Conservation (phyloP, 1,284 basidiomycete species). For the Papiliotrema nemorosa region DNA sequence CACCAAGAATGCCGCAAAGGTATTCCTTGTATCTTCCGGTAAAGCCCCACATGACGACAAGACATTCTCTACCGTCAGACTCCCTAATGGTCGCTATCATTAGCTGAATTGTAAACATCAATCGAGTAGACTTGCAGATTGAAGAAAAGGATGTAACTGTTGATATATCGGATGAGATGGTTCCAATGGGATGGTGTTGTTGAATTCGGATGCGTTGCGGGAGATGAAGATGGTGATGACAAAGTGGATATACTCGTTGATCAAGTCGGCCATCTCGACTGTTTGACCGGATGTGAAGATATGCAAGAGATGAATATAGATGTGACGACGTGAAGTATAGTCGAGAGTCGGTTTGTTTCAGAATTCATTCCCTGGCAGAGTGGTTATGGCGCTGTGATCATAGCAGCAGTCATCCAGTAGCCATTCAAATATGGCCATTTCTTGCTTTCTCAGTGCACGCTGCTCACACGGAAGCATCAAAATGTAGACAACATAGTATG, state of each 20-base stretch:
- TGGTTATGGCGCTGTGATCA: no score
- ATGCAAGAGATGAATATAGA: not conserved
- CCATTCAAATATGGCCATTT: no score
- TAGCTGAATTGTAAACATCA: not conserved
- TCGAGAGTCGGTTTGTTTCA: no score
- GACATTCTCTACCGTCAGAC: not conserved
- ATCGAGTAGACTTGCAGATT: not conserved
- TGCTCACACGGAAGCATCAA: no score
- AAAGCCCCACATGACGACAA: not conserved
- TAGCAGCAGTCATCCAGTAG: no score
- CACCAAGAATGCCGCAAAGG: constrained; percentile 19
- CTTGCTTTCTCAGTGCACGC: no score
- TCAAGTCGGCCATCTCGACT: not conserved
- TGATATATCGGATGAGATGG: not conserved
- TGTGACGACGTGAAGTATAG: not conserved
- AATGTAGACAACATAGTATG: no score
- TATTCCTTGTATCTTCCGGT: constrained; percentile 11
- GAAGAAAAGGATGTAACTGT: not conserved
- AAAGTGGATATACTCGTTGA: not conserved
- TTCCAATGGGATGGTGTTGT: not conserved
- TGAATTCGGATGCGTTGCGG: not conserved
- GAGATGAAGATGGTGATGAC: not conserved
- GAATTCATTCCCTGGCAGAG: no score
- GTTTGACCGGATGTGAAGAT: not conserved
- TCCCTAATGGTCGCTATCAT: not conserved